Conservation (phyloP, 2,329 filamentous ascomycete species). For the Phialophora macrospora region DNA sequence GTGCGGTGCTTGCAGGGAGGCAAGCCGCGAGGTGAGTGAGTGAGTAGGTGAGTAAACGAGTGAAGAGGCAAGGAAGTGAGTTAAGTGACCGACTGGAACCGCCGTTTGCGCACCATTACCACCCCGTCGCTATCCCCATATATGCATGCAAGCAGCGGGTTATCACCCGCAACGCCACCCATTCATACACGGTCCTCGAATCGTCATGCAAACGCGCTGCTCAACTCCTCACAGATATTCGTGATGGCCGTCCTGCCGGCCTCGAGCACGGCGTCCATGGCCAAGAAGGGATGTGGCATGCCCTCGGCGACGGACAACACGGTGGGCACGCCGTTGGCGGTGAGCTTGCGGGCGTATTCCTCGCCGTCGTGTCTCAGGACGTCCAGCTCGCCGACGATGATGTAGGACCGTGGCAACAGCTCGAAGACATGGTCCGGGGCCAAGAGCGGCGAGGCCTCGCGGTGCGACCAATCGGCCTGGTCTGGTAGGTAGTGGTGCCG, state of each 20-base stretch:
- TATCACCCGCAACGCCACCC: not conserved
- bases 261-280: conserved; percentile 61
- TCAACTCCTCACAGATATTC: conserved; percentile 46
- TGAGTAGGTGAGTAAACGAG: not conserved
- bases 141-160: not conserved
- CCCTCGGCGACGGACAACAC: conserved; percentile 59
- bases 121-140: not conserved
- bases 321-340: conserved; percentile 53
- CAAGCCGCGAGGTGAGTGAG: too few relatives aligned
- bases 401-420: conserved; percentile 56
- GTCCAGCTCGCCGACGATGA: conserved; percentile 62
- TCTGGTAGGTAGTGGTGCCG: conserved; percentile 62
- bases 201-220: conserved; percentile 21
- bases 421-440: conserved; percentile 56
- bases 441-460: conserved; percentile 61
- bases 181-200: not conserved
- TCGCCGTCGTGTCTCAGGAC: conserved; percentile 62
- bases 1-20: not conserved
- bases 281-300: conserved; percentile 64
- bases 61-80: not conserved
- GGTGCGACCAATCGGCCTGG: conserved; percentile 52
- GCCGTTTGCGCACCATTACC: not conserved
- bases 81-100: not conserved
- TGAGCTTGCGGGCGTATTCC: conserved; percentile 57
- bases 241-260: conserved; percentile 59